Conservation (phyloP, 2,329 filamentous ascomycete genomes). For the Rutstroemia sp. region DNA sequence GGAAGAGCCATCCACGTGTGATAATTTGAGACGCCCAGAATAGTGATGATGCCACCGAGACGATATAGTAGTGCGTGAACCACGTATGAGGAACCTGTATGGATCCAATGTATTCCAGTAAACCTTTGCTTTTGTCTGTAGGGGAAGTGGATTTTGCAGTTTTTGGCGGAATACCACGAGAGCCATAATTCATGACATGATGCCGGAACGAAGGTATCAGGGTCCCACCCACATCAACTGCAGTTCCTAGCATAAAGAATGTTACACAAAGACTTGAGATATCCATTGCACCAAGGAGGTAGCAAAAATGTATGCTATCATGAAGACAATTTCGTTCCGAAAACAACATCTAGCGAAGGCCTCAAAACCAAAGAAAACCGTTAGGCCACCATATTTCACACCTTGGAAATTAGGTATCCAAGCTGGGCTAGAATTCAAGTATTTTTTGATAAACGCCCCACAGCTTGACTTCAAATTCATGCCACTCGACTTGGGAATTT, state of each 20-base stretch:
- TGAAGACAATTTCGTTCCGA: too few species aligned
- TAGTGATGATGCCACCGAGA: conserved; percentile 59
- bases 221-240: conserved; percentile 21
- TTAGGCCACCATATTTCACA: too few species aligned
- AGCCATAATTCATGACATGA: conserved; percentile 28
- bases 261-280: conserved; percentile 19
- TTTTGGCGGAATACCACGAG: conserved; percentile 16
- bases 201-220: conserved; percentile 25
- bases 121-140: background rate
- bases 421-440: background rate
- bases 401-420: too few species aligned
- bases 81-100: conserved; percentile 70
- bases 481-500: background rate
- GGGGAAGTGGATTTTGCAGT: background rate
- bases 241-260: conserved; percentile 25
- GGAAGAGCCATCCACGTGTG: conserved; percentile 46
- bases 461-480: background rate
- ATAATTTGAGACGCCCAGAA: conserved; percentile 68
- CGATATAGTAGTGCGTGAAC: conserved; percentile 82
- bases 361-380: too few species aligned
- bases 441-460: background rate
- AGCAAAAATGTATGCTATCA: too few species aligned
- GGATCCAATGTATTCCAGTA: conserved; percentile 18
- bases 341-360: too few species aligned
- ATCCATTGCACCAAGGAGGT: conserved; percentile 12